phyloP scores from a whole-genome alignment of 176 grass and related monocot species.

The Hordeum vulgare region DNA sequence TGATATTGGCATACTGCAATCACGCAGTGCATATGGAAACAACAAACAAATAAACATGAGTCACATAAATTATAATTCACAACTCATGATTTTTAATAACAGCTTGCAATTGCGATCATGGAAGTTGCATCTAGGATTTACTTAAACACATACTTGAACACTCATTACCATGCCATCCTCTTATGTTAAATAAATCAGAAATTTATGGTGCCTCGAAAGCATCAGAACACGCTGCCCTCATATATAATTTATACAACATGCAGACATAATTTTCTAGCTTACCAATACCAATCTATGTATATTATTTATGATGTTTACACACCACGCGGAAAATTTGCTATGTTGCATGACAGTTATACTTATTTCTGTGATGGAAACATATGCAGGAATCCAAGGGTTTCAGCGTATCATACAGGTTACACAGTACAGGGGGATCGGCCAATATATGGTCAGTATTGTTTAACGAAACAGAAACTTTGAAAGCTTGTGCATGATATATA shows the following conservation, averaged over 20 bases:
- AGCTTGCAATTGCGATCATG: not conserved
- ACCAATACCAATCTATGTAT: slow-evolving; percentile 2
- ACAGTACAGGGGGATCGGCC: slow-evolving; percentile 42
- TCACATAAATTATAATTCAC: not conserved
- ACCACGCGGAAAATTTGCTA: not conserved
- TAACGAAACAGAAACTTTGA: not conserved
- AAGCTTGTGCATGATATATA: not conserved
- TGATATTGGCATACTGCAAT: slow-evolving; percentile 2
- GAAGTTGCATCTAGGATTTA: slow-evolving; percentile 15
- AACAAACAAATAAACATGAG: not conserved
- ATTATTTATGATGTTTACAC: not conserved
- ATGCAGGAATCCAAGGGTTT: slow-evolving; percentile 45
- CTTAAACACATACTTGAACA: not conserved
- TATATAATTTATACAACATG: not conserved
- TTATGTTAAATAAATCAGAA: slow-evolving; percentile 1
- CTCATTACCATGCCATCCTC: not conserved
- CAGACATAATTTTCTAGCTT: not conserved
- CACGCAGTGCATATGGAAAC: not conserved
- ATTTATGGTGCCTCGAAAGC: not conserved
- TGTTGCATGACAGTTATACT: slow-evolving; percentile 1
- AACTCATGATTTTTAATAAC: not conserved
- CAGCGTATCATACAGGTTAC: slow-evolving; percentile 39
- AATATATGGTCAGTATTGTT: slow-evolving; percentile 43
- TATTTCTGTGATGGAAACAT: slow-evolving; percentile 11
- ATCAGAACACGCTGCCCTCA: not conserved